Conservation (phyloP, 139 green algal species). For the Chlorella sp. region DNA sequence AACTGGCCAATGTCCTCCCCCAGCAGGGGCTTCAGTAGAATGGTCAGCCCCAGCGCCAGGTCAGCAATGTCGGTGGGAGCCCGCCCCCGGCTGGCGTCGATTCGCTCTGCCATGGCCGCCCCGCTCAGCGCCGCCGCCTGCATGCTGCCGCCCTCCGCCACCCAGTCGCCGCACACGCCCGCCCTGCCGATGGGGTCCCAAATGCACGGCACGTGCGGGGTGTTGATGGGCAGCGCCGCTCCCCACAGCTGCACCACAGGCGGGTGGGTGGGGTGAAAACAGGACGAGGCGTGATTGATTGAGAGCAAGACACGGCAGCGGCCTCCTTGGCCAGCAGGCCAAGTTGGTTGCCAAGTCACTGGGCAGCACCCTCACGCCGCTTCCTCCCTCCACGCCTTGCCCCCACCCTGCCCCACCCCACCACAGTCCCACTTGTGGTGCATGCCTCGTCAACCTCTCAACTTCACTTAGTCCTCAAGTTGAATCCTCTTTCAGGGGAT, state of each 20-base stretch:
- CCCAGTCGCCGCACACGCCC: conserved; percentile 82
- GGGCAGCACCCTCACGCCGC: not conserved
- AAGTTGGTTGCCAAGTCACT: no score
- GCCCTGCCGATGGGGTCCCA: conserved; percentile 65
- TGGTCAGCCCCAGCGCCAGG: conserved; percentile 42
- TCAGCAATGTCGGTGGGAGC: not conserved
- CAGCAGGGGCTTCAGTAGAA: conserved; percentile 21
- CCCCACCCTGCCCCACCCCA: not conserved
- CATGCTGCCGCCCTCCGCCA: conserved; percentile 60
- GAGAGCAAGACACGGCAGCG: not conserved
- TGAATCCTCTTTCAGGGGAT: no score
- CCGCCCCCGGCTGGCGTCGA: conserved; percentile 42
- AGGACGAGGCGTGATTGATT: not conserved
- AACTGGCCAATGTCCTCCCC: conserved; percentile 58
- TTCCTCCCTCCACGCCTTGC: not conserved
- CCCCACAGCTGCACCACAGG: conserved; percentile 68
- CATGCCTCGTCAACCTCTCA: no score
- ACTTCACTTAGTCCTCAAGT: no score
- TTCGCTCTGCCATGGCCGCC: conserved; percentile 58
- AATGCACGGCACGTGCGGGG: conserved; percentile 64
- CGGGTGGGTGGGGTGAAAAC: not conserved
- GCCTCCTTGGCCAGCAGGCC: no score
- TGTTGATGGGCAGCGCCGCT: conserved; percentile 79
- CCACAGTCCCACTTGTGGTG: not conserved
- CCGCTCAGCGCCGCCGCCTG: conserved; percentile 75